A percentile compares a stretch with the other conserved stretches of the same genome.
These are phyloP conservation scores for Capronia americana DNA, from an alignment of 2,329 filamentous ascomycete species.

Conservation along the genomic window DNA sequence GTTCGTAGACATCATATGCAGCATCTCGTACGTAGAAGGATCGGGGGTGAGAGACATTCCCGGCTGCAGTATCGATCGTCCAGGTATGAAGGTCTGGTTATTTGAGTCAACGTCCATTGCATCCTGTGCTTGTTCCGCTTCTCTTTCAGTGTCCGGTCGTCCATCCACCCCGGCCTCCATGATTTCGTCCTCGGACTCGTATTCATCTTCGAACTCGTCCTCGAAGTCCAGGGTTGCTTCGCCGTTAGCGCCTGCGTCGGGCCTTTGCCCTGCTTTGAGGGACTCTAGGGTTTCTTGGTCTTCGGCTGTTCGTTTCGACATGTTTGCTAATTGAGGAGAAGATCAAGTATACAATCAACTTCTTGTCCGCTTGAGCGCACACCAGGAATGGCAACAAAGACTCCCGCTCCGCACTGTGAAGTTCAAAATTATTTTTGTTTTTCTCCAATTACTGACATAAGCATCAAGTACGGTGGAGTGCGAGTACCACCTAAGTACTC, in stretches of 20 bases:
- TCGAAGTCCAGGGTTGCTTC: slow-evolving; percentile 64
- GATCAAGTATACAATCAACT: neutral
- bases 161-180: slow-evolving; percentile 94
- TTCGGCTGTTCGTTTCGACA: slow-evolving; percentile 68
- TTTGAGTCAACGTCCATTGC: slow-evolving; percentile 85
- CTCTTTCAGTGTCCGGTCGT: slow-evolving; percentile 86
- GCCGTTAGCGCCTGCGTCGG: slow-evolving; percentile 56
- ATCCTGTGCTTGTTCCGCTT: slow-evolving; percentile 83
- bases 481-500: neutral
- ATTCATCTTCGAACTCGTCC: slow-evolving; percentile 91
- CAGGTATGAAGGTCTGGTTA: slow-evolving; percentile 92
- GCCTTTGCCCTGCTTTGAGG: slow-evolving; percentile 68
- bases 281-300: slow-evolving; percentile 58
- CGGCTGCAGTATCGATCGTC: slow-evolving; percentile 85
- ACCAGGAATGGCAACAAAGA: neutral
- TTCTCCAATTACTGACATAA: slow-evolving; percentile 11
- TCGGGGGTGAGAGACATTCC: slow-evolving; percentile 92
- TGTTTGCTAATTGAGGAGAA: slow-evolving; percentile 41
- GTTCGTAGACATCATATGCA: slow-evolving; percentile 89
- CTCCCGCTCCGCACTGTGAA: slow-evolving; percentile 19
- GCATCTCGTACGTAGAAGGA: slow-evolving; percentile 94
- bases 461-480: slow-evolving; percentile 3
- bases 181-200: slow-evolving; percentile 91
- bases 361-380: neutral
- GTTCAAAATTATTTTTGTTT: slow-evolving; percentile 23